Percentiles rank a stretch among this genome's conserved stretches.
These are phyloP conservation scores for Diaporthe destruens DNA, from an alignment of 2,329 filamentous ascomycete genomes.

Conservation along the genomic window DNA sequence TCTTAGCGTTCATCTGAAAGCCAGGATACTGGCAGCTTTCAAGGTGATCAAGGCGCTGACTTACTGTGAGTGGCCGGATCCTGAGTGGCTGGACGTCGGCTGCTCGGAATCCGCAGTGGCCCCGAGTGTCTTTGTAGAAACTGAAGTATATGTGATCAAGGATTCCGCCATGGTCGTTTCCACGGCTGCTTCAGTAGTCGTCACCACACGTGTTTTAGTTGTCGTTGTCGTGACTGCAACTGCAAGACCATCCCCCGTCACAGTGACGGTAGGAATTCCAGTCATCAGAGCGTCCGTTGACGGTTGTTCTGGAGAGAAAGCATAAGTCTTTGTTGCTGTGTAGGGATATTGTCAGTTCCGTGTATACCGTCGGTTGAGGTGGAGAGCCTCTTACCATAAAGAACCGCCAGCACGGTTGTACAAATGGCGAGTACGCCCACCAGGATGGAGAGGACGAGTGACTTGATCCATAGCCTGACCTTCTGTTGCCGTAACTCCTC, in stretches of 20 bases:
- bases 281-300: neutral
- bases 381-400: neutral
- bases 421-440: neutral
- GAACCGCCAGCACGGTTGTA: neutral
- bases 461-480: neutral
- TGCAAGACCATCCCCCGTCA: neutral
- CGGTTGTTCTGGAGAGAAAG: neutral
- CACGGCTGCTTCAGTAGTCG: too few species aligned
- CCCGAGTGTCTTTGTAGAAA: neutral
- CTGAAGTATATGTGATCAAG: neutral
- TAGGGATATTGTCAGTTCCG: neutral
- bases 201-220: neutral
- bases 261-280: neutral
- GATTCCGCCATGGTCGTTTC: neutral
- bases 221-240: neutral
- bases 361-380: accelerated
- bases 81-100: too few species aligned
- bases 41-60: too few species aligned
- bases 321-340: neutral
- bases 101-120: too few species aligned
- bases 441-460: neutral
- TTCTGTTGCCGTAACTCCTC: neutral
- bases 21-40: too few species aligned
- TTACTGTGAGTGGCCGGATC: too few species aligned
- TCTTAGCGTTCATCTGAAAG: neutral